Evolutionary conservation across 768 basidiomycete genomes (phyloP), one percentile per base, ranked within the genome.

Genomic region (Phaffia australis): DNA sequence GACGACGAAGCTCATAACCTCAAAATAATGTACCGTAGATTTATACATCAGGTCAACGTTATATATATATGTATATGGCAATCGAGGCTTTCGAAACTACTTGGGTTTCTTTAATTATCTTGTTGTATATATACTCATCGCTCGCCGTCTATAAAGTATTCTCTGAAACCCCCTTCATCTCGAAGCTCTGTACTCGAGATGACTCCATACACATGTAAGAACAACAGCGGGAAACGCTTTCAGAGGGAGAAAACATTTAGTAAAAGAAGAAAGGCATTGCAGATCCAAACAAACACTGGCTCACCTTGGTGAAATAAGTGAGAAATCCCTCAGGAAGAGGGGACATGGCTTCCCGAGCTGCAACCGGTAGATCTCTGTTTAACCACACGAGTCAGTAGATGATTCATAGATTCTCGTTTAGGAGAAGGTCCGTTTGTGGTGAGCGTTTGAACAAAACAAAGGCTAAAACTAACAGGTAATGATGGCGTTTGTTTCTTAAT

Each of bases 271-370:
- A 27, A 48, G 15, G 16, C 18, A 27, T 27, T 16, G 15, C 5
- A 1, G 11, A 18, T 8, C 16, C 1, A 7, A 27, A 1, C 14
- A 21, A 19, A 50, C 27, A 27, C 5, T 27, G 23, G 16, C 48
- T 51, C n/a, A 61, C 60, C 1, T 84, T 81, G 2, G 94, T 97
- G 75, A 98, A 99, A 76, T 98, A 99, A 1, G 81, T 79, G 62
- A 99, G 77, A 80, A 88, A 98, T 15, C 94, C 94, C 69, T 87
- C 86, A 0, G 95, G 95, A 81, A 98, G 86, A 16, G 87, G 81
- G 5, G 94, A 93, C 14, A 98, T 51, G 87, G 83, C 73, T 89
- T 92, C 62, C 90, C 89, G 71, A 87, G 84, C 70, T 91, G 89
- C 1, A 9, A 49, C 25, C 14, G 94, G 94, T 15, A 99, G 78